phyloP scores from a whole-genome alignment of 208 protist genomes.

The Acanthamoeba castellanii region DNA sequence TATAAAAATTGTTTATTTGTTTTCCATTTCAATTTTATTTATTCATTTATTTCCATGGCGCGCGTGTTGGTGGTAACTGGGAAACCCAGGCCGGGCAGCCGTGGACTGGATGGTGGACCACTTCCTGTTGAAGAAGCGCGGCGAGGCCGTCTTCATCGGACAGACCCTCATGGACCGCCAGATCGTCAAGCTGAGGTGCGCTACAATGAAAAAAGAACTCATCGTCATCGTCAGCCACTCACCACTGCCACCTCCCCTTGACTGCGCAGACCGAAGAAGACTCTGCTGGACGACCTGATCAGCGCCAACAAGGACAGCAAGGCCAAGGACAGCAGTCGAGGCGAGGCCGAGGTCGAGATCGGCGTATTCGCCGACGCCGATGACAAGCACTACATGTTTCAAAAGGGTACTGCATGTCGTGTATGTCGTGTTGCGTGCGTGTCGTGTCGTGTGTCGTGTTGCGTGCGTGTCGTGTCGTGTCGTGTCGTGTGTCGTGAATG shows the following conservation, averaged over 20 bases:
- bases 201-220: not conserved
- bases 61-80: not conserved
- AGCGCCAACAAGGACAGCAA: conserved; percentile 23
- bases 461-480: too few relatives aligned
- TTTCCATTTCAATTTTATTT: not conserved
- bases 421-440: not conserved
- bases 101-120: conserved; percentile 63
- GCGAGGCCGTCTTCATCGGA: conserved; percentile 27
- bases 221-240: not conserved
- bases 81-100: not conserved
- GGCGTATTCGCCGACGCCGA: not conserved
- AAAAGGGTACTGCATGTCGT: not conserved
- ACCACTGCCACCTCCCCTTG: not conserved
- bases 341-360: not conserved
- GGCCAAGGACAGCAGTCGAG: not conserved
- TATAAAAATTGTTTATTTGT: not conserved
- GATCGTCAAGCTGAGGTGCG: conserved; percentile 27
- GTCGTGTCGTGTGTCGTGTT: not conserved
- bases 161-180: conserved; percentile 34
- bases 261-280: conserved; percentile 36
- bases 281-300: conserved; percentile 50
- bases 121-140: conserved; percentile 27
- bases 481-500: not conserved
- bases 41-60: not conserved
- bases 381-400: conserved; percentile 43